phyloP scores from a whole-genome alignment of 1,139 yeast species.

The Kluyveromyces sp. region DNA sequence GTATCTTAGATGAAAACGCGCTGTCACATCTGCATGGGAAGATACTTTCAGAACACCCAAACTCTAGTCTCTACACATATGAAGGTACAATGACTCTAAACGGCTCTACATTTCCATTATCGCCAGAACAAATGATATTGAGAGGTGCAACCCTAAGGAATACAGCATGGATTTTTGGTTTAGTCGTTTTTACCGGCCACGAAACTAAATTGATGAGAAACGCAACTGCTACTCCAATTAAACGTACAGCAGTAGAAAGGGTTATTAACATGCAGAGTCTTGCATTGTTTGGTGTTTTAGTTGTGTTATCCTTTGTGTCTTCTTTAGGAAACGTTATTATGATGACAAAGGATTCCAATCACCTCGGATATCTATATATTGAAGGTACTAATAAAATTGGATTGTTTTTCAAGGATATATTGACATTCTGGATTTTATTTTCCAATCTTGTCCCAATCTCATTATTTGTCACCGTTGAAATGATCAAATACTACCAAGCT shows the following conservation, averaged over 20 bases:
- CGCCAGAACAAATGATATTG: conserved; percentile 84
- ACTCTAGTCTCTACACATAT: conserved; percentile 86
- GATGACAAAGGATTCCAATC: conserved; percentile 44
- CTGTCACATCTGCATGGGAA: conserved; percentile 47
- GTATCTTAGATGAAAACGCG: conserved; percentile 60
- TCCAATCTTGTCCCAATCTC: conserved; percentile 95
- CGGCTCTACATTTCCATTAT: conserved; percentile 57
- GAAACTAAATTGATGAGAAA: conserved; percentile 97
- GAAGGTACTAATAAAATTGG: conserved; percentile 62
- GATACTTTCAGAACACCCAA: conserved; percentile 83
- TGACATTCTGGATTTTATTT: conserved; percentile 92
- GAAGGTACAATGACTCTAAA: conserved; percentile 75
- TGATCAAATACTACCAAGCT: conserved; percentile 93
- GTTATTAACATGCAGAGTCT: conserved; percentile 88
- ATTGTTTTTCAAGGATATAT: conserved; percentile 74
- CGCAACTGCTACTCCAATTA: conserved; percentile 97
- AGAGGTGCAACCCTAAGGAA: conserved; percentile 95
- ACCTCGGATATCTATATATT: conserved; percentile 57
- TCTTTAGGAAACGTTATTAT: conserved; percentile 83
- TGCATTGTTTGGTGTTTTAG: conserved; percentile 74
- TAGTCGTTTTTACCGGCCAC: conserved; percentile 93
- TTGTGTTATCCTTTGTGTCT: conserved; percentile 68
- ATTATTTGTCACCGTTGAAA: conserved; percentile 88
- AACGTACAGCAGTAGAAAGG: conserved; percentile 93
- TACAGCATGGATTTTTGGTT: conserved; percentile 92